Conservation (phyloP, 2,329 filamentous ascomycete species). For the Leptographium procerum region DNA sequence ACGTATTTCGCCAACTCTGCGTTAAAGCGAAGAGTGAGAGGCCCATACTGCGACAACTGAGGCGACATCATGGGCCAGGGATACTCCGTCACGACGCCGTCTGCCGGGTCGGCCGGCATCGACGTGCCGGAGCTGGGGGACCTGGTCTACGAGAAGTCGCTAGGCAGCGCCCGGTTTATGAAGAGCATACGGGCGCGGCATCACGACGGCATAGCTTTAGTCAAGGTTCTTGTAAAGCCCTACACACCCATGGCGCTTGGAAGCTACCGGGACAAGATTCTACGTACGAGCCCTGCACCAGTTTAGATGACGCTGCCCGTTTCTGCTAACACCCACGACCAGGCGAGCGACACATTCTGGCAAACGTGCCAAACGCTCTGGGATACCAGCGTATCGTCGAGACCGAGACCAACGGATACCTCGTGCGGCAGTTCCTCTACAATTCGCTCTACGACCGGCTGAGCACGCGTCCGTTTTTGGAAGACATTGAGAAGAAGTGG, state of each 20-base stretch:
- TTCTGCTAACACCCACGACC: not conserved
- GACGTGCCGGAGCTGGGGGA: conserved; percentile 88
- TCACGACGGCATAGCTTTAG: conserved; percentile 80
- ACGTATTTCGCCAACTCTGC: not conserved
- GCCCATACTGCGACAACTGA: not conserved
- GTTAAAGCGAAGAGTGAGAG: not conserved
- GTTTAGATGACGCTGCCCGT: not conserved
- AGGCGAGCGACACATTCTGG: conserved; percentile 71
- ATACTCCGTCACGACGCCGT: conserved; percentile 86
- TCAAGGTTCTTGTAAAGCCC: conserved; percentile 91
- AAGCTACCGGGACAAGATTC: conserved; percentile 64
- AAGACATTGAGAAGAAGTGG: conserved; percentile 99
- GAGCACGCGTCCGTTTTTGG: conserved; percentile 89
- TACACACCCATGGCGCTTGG: conserved; percentile 72
- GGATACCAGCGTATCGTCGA: conserved; percentile 85
- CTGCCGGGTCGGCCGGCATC: conserved; percentile 83
- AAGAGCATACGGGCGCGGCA: conserved; percentile 88
- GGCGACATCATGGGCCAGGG: conserved; percentile 71
- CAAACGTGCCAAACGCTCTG: conserved; percentile 81
- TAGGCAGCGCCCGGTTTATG: conserved; percentile 90
- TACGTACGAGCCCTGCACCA: conserved; percentile 40
- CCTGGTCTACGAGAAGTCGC: conserved; percentile 79
- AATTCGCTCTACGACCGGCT: conserved; percentile 95
- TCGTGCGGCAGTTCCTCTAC: conserved; percentile 90
- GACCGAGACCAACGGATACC: conserved; percentile 80